Conservation (phyloP, 2,329 filamentous ascomycete species). For the Arthrobotrys megalospora region DNA sequence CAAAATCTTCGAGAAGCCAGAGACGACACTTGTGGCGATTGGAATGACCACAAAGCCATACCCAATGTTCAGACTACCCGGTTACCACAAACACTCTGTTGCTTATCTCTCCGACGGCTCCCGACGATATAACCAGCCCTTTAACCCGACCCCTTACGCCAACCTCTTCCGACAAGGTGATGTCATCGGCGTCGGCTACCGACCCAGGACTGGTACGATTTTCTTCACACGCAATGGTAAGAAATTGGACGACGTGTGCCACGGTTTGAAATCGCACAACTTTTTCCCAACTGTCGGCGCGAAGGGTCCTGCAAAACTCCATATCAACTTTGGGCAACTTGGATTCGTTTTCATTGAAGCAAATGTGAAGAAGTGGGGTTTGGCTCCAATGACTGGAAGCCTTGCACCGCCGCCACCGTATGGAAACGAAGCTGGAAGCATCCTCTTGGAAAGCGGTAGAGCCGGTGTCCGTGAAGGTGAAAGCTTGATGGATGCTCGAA, state of each 20-base stretch:
- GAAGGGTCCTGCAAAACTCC: conserved; percentile 90
- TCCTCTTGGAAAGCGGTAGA: conserved; percentile 87
- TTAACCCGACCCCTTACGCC: conserved; percentile 83
- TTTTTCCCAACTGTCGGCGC: conserved; percentile 98
- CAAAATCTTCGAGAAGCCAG: conserved; percentile 98
- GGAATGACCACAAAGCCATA: conserved; percentile 98
- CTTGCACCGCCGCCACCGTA: conserved; percentile 96
- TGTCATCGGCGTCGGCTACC: conserved; percentile 94
- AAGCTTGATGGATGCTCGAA: conserved; percentile 50
- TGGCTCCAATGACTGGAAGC: conserved; percentile 95
- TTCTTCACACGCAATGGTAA: conserved; percentile 99
- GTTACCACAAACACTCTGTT: conserved; percentile 91
- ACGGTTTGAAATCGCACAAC: conserved; percentile 93
- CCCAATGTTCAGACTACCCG: conserved; percentile 91
- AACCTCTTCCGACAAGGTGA: conserved; percentile 91
- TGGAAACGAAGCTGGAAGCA: conserved; percentile 96
- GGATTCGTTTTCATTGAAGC: conserved; percentile 99
- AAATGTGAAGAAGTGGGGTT: conserved; percentile 99
- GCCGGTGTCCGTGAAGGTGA: conserved; percentile 66
- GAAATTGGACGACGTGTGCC: conserved; percentile 92
- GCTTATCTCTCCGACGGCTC: conserved; percentile 91
- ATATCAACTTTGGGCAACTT: conserved; percentile 98
- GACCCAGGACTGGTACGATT: conserved; percentile 91
- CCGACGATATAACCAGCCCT: conserved; percentile 93
- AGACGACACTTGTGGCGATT: conserved; percentile 86